Evolutionary conservation across 1,139 yeast genomes (phyloP).

Genomic region (Zygoascus hellenicus): DNA sequence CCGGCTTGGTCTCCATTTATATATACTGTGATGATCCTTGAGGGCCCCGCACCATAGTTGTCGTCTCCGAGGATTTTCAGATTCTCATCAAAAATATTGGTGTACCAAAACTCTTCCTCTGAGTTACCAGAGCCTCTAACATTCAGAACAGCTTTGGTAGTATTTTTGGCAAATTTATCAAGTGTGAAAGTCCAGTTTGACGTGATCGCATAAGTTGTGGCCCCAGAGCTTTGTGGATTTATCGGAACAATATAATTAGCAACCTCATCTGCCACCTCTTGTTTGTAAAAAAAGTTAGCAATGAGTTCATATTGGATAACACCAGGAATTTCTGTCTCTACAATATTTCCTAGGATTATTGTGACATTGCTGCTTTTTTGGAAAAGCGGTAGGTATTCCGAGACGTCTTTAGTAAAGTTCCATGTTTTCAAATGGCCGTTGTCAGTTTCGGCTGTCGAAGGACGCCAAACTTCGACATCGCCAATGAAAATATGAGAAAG

Average conservation of each 20-base stretch:
- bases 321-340: constrained; percentile 54
- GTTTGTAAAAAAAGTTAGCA: constrained; percentile 42
- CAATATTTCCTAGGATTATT: constrained; percentile 61
- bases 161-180: constrained; percentile 42
- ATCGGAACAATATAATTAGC: constrained; percentile 4
- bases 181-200: constrained; percentile 5
- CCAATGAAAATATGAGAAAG: constrained; percentile 62
- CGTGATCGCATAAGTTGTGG: not conserved
- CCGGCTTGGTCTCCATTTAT: constrained; percentile 34
- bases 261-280: not conserved
- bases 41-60: constrained; percentile 37
- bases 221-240: not conserved
- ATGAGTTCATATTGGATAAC: constrained; percentile 50
- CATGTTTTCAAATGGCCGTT: constrained; percentile 36
- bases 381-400: constrained; percentile 53
- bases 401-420: constrained; percentile 55
- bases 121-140: constrained; percentile 70
- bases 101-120: constrained; percentile 81
- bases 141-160: constrained; percentile 53
- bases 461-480: constrained; percentile 72
- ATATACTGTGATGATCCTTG: constrained; percentile 33
- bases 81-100: constrained; percentile 21
- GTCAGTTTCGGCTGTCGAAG: constrained; percentile 78
- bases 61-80: constrained; percentile 1
- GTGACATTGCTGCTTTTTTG: constrained; percentile 36